phyloP scores from a whole-genome alignment of 2,329 filamentous ascomycete species.

The Xylaria sp. region DNA sequence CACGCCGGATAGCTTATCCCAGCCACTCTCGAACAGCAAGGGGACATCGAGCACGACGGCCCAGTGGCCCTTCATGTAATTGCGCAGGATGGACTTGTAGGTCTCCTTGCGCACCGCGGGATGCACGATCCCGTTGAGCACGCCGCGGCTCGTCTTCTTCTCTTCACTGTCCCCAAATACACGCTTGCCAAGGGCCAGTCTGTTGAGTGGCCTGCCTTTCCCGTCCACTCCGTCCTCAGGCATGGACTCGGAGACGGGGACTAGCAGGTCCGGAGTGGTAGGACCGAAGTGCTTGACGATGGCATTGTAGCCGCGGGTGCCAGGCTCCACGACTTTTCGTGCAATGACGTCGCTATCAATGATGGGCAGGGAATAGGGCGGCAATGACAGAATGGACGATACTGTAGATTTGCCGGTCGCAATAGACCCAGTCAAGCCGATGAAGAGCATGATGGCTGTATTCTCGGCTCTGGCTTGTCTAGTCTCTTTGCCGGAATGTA shows the following conservation, averaged over 20 bases:
- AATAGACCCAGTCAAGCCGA: conserved; percentile 96
- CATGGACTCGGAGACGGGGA: conserved; percentile 64
- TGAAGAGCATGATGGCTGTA: conserved; percentile 79
- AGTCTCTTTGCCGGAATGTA: neutral
- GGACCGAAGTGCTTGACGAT: conserved; percentile 85
- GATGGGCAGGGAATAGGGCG: conserved; percentile 87
- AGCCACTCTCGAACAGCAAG: conserved; percentile 86
- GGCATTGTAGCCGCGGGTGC: conserved; percentile 81
- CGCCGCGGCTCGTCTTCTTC: conserved; percentile 74
- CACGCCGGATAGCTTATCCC: conserved; percentile 86
- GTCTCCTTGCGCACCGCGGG: conserved; percentile 88
- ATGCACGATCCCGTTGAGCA: conserved; percentile 91
- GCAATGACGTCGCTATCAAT: conserved; percentile 95
- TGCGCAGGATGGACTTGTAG: conserved; percentile 76
- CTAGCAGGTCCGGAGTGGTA: conserved; percentile 85
- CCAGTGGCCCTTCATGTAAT: conserved; percentile 82
- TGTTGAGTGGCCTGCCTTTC: conserved; percentile 80
- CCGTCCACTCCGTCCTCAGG: conserved; percentile 65
- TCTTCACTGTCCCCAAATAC: conserved; percentile 86
- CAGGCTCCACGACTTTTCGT: conserved; percentile 92
- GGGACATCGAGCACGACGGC: conserved; percentile 94
- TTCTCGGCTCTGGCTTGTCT: neutral
- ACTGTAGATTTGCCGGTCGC: conserved; percentile 98
- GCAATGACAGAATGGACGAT: conserved; percentile 79
- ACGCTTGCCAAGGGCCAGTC: conserved; percentile 82